A percentile compares a stretch with the other conserved stretches of the same genome.
phyloP scores from a whole-genome alignment of 2,329 filamentous ascomycete species.

The Rhytidhysteron rufulum region DNA sequence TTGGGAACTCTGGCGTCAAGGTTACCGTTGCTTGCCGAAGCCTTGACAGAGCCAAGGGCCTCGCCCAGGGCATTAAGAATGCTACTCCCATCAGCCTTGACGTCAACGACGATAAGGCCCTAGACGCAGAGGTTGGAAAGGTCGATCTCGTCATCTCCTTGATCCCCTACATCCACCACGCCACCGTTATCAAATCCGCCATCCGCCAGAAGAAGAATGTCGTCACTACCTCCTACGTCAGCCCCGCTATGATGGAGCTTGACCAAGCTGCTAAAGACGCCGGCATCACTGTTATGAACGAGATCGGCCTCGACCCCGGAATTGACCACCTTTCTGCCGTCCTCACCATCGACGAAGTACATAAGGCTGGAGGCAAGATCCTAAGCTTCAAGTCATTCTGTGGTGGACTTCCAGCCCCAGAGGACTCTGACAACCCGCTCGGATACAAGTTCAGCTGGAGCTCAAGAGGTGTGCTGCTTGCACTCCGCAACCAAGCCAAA shows the following conservation, averaged over 20 bases:
- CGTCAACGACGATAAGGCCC: constrained; percentile 69
- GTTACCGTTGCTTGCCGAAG: constrained; percentile 72
- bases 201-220: constrained; percentile 95
- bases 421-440: constrained; percentile 80
- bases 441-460: constrained; percentile 86
- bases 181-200: constrained; percentile 84
- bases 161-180: constrained; percentile 70
- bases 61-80: constrained; percentile 66
- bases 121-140: constrained; percentile 77
- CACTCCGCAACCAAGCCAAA: constrained; percentile 78
- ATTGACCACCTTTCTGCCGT: constrained; percentile 78
- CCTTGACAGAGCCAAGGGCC: constrained; percentile 69
- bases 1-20: constrained; percentile 54
- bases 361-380: constrained; percentile 82
- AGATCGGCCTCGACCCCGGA: constrained; percentile 61
- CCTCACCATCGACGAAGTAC: constrained; percentile 84
- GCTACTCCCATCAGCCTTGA: constrained; percentile 74
- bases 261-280: constrained; percentile 80
- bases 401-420: constrained; percentile 48
- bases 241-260: constrained; percentile 86
- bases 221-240: constrained; percentile 92
- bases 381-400: constrained; percentile 79
- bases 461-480: constrained; percentile 79
- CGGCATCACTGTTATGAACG: constrained; percentile 96
- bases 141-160: constrained; percentile 68